phyloP scores from a whole-genome alignment of 495 filamentous ascomycete genomes.

The Hyphodiscus hymeniophilus region DNA sequence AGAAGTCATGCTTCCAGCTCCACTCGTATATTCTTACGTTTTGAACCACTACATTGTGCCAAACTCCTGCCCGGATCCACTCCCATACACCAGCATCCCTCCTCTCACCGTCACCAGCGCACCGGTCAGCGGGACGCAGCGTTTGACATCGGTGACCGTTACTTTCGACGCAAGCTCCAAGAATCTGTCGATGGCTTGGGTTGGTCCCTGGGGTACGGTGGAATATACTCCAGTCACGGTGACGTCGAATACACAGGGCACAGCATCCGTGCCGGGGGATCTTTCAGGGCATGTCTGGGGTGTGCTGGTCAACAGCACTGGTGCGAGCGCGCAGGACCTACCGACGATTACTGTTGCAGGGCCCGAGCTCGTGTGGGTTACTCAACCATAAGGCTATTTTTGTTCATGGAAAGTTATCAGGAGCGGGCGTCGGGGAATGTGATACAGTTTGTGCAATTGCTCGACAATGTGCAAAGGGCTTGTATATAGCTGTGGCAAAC shows the following conservation, averaged over 20 bases:
- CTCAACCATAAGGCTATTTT: constrained; percentile 13
- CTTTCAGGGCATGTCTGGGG: constrained; percentile 32
- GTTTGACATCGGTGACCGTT: constrained; percentile 18
- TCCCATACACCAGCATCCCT: constrained; percentile 17
- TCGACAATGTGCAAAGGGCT: too few relatives aligned
- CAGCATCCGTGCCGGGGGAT: constrained; percentile 21
- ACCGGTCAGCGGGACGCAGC: constrained; percentile 5
- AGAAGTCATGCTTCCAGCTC: constrained; percentile 26
- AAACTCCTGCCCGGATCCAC: constrained; percentile 14
- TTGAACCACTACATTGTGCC: constrained; percentile 23
- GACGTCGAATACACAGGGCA: constrained; percentile 6
- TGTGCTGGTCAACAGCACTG: constrained; percentile 24
- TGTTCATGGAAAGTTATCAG: too few relatives aligned
- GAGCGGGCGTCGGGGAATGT: too few relatives aligned
- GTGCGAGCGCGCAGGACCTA: constrained; percentile 18
- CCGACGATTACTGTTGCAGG: constrained; percentile 26
- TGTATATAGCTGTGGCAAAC: too few relatives aligned
- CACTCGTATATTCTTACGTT: constrained; percentile 29
- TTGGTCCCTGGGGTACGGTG: constrained; percentile 31
- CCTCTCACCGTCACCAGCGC: constrained; percentile 16
- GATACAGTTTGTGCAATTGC: too few relatives aligned
- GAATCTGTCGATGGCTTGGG: constrained; percentile 28
- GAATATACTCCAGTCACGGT: constrained; percentile 23
- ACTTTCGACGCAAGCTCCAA: constrained; percentile 12
- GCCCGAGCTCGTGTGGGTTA: constrained; percentile 31